phyloP scores from a whole-genome alignment of 495 filamentous ascomycete genomes.

The Beverwykella pulmonaria region DNA sequence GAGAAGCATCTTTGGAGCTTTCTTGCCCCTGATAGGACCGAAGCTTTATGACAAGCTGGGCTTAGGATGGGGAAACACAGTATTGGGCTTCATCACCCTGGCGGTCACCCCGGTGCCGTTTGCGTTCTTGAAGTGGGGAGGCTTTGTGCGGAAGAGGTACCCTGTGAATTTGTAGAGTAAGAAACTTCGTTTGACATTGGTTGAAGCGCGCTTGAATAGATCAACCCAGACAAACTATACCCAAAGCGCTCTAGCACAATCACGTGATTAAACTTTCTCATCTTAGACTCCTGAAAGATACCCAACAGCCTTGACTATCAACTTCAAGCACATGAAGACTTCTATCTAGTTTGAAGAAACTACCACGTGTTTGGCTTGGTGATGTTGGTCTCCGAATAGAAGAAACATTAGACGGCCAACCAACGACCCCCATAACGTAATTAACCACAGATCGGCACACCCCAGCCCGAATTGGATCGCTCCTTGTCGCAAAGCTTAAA shows the following conservation, averaged over 20 bases:
- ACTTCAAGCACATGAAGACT: too few relatives aligned
- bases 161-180: conserved; percentile 8
- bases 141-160: conserved; percentile 22
- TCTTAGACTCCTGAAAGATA: too few relatives aligned
- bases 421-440: background rate
- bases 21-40: conserved; percentile 56
- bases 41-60: conserved; percentile 52
- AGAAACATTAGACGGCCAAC: too few relatives aligned
- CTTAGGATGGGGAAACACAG: conserved; percentile 52
- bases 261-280: too few relatives aligned
- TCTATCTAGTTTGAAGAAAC: too few relatives aligned
- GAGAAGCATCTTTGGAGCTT: conserved; percentile 54
- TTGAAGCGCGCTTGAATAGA: too few relatives aligned
- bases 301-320: too few relatives aligned
- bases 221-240: too few relatives aligned
- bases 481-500: background rate
- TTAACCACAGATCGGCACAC: background rate
- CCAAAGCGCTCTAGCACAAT: too few relatives aligned
- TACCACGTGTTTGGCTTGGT: too few relatives aligned
- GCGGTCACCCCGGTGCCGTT: conserved; percentile 46
- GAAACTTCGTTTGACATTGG: too few relatives aligned
- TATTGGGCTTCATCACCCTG: conserved; percentile 51
- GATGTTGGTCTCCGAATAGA: too few relatives aligned
- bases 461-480: background rate
- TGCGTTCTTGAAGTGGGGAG: conserved; percentile 39